phyloP scores from a whole-genome alignment of 2,329 filamentous ascomycete genomes.

The Fusarium continuum region DNA sequence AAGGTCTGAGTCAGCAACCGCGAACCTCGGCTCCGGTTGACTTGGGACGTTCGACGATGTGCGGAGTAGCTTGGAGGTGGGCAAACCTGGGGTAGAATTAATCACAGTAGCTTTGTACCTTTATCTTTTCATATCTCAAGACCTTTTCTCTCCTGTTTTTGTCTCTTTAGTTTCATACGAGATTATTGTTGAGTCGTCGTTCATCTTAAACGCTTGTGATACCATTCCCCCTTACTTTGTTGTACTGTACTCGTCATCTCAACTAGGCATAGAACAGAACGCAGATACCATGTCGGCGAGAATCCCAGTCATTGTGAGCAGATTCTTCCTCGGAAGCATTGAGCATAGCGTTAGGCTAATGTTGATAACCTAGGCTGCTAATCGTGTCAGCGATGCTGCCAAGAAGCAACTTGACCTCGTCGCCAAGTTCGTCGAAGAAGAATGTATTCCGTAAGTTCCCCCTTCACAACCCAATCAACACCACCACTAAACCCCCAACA shows the following conservation, averaged over 20 bases:
- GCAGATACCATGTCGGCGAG: conserved; percentile 44
- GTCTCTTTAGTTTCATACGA: background rate
- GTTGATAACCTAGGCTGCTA: conserved; percentile 50
- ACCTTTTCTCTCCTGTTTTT: background rate
- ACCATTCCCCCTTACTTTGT: background rate
- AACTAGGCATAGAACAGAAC: background rate
- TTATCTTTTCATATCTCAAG: conserved; percentile 17
- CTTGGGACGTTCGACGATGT: conserved; percentile 37
- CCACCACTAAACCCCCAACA: conserved; percentile 45
- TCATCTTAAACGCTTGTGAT: background rate
- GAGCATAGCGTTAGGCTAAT: conserved; percentile 13
- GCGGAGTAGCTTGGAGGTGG: conserved; percentile 41
- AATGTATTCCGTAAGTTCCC: conserved; percentile 77
- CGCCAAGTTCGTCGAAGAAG: conserved; percentile 95
- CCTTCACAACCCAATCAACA: background rate
- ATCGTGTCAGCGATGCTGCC: conserved; percentile 82
- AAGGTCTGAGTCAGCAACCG: conserved; percentile 24
- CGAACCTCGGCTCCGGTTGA: conserved; percentile 39
- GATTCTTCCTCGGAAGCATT: background rate
- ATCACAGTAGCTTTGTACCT: conserved; percentile 3
- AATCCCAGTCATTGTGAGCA: conserved; percentile 49
- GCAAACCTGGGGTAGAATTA: conserved; percentile 31
- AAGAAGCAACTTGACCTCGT: conserved; percentile 87
- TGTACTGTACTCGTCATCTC: conserved; percentile 3
- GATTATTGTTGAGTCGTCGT: background rate